phyloP scores from a whole-genome alignment of 345 rosid species.

The Noccaea caerulescens region DNA sequence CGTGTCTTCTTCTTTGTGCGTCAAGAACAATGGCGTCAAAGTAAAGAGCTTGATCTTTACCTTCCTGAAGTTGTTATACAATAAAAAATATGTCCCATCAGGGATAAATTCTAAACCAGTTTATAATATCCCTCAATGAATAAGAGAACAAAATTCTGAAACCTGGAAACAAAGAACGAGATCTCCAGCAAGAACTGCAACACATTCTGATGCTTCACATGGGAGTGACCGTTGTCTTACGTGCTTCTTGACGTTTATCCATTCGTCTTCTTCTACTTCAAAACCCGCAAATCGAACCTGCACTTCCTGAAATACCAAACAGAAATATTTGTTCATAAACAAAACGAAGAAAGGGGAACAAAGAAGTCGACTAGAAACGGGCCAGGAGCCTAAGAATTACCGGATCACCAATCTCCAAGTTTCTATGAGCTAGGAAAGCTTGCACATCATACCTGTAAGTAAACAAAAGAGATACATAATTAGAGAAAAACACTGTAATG shows the following conservation, averaged over 20 bases:
- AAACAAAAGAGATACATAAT: slow-evolving; percentile 21
- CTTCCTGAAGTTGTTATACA: slow-evolving; percentile 67
- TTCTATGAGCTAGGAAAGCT: slow-evolving; percentile 69
- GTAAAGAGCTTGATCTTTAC: slow-evolving; percentile 98
- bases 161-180: slow-evolving; percentile 99
- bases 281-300: slow-evolving; percentile 93
- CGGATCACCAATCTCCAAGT: slow-evolving; percentile 75
- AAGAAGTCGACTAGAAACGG: slow-evolving; percentile 14
- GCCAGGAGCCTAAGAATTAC: slow-evolving; percentile 46
- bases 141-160: background rate
- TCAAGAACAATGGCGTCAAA: slow-evolving; percentile 96
- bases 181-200: slow-evolving; percentile 98
- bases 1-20: slow-evolving; percentile 97
- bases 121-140: slow-evolving; percentile 19
- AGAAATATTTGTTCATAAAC: slow-evolving; percentile 16
- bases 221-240: slow-evolving; percentile 96
- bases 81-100: background rate
- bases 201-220: slow-evolving; percentile 98
- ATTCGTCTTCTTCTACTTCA: slow-evolving; percentile 97
- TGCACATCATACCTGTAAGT: slow-evolving; percentile 83
- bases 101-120: slow-evolving; percentile 6
- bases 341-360: slow-evolving; percentile 21
- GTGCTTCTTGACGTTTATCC: slow-evolving; percentile 80
- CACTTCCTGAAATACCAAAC: slow-evolving; percentile 74
- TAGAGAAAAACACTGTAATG: slow-evolving; percentile 10